phyloP scores from a whole-genome alignment of 805 yeast genomes.

The Nakazawaea siamensis region DNA sequence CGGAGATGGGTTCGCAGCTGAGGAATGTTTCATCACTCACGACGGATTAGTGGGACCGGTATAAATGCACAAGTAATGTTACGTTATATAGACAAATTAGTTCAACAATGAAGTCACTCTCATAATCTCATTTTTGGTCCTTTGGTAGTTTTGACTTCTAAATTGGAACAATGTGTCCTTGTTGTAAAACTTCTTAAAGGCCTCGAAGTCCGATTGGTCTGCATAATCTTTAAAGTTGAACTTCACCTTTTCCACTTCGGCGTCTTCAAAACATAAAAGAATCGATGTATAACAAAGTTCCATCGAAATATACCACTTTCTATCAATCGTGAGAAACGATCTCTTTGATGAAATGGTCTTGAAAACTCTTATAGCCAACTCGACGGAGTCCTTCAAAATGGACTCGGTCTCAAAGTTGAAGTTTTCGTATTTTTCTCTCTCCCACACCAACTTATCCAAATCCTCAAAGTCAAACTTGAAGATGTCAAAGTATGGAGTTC shows the following conservation, averaged over 20 bases:
- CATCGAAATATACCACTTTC: conserved; percentile 6
- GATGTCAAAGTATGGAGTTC: background rate
- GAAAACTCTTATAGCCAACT: conserved; percentile 1
- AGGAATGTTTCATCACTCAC: conserved; percentile 1
- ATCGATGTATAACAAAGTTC: conserved; percentile 4
- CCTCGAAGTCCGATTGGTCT: conserved; percentile 2
- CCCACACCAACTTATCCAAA: conserved; percentile 4
- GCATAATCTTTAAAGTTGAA: conserved; percentile 2
- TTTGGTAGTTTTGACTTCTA: conserved; percentile 4
- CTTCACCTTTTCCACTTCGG: background rate
- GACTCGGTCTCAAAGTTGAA: conserved; percentile 6
- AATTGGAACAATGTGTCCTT: conserved; percentile 3
- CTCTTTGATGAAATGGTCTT: conserved; percentile 2
- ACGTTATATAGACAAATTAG: too few relatives aligned
- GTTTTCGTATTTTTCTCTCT: background rate
- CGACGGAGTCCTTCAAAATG: background rate
- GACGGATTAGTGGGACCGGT: conserved; percentile 2
- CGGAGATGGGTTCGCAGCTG: too few relatives aligned
- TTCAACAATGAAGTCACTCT: conserved; percentile 9
- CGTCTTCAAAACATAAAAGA: conserved; percentile 2
- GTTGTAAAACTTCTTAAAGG: conserved; percentile 8
- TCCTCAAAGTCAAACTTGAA: conserved; percentile 6
- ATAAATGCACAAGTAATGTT: background rate
- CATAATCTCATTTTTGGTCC: conserved; percentile 8
- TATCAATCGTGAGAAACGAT: conserved; percentile 8